phyloP scores from a whole-genome alignment of 257 asterid genomes.

The Thymus quinquecostatus region DNA sequence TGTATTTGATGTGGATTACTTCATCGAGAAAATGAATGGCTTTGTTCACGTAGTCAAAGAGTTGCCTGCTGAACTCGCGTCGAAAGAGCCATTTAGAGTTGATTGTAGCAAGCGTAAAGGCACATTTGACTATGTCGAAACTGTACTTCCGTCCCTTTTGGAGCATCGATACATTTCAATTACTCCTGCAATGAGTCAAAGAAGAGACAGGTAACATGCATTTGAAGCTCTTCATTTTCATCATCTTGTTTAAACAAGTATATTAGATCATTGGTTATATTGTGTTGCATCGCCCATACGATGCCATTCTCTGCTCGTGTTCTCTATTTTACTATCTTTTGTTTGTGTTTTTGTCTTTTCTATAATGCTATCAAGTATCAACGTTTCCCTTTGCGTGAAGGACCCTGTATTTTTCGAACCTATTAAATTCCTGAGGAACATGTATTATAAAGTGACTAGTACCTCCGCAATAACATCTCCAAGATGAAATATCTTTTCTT shows the following conservation, averaged over 20 bases:
- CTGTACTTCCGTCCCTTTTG: constrained; percentile 83
- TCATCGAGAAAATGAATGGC: constrained; percentile 80
- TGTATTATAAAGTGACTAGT: background rate
- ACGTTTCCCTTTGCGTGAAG: background rate
- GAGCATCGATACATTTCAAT: constrained; percentile 82
- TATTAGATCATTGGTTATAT: background rate
- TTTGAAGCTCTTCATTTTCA: constrained; percentile 11
- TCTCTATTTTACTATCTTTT: constrained; percentile 1
- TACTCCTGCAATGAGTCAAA: constrained; percentile 97
- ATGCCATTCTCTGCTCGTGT: background rate
- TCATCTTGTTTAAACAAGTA: constrained; percentile 3
- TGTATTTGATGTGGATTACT: constrained; percentile 88
- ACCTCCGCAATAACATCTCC: background rate
- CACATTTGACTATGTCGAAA: constrained; percentile 77
- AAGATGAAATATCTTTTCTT: background rate
- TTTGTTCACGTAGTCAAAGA: constrained; percentile 74
- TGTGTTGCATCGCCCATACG: background rate
- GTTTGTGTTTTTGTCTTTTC: background rate
- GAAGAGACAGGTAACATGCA: constrained; percentile 86
- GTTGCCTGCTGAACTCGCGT: constrained; percentile 79
- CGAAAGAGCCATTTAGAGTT: constrained; percentile 86
- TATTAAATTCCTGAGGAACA: background rate
- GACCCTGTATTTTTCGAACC: background rate
- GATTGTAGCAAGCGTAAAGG: constrained; percentile 99
- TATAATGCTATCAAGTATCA: no score